Evolutionary conservation across 2,329 filamentous ascomycete genomes (phyloP), one percentile per base, ranked within the genome.

Genomic region (Hawksworthiomyces lignivorus): DNA sequence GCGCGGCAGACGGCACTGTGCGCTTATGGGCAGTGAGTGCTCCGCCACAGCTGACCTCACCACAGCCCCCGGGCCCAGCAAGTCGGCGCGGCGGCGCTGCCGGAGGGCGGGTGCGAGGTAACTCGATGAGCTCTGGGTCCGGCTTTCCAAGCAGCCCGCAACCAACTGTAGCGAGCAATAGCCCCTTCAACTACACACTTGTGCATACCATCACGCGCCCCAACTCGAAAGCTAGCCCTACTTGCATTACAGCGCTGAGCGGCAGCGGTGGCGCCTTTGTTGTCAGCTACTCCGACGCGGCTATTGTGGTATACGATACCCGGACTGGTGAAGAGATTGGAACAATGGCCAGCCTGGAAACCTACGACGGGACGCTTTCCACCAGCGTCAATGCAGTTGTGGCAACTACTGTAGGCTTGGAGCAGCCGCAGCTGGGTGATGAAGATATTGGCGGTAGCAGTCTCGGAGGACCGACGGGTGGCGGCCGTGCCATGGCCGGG

Each of bases 21-120:
- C 86, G 94, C 52, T 77, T 98, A 17, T 98, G 92, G 92, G 87
- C 89, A 17, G 84, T 97, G 46, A 95, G 87, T 56, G 80, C 88
- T 26, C 90, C 92, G 20, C 90, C 90, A 8, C 87, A 94, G 54
- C 65, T 88, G 39, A 82, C 82, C 24, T 90, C 87, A 10, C 87
- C 87, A 8, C 84, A 88, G 52, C 80, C 82, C 10, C 82, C 80
- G 20, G 42, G 40, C 2, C 22, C 43, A 0, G 62, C 68, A 20
- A 64, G 65, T 39, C 56, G 75, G 31, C 73, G 86, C 52, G 79
- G 82, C 48, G 86, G 88, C 18, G 24, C 8, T 12, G 24, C 7
- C 24, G 79, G 82, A 48, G 86, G 88, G 19, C 86, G 87, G 52
- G 80, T 89, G 41, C 75, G 90, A 48, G 88, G 84, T 44, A 89